Evolutionary conservation across 441 rosid species (phyloP), one percentile per base, ranked within the genome.

Genomic region (California macrophylla): DNA sequence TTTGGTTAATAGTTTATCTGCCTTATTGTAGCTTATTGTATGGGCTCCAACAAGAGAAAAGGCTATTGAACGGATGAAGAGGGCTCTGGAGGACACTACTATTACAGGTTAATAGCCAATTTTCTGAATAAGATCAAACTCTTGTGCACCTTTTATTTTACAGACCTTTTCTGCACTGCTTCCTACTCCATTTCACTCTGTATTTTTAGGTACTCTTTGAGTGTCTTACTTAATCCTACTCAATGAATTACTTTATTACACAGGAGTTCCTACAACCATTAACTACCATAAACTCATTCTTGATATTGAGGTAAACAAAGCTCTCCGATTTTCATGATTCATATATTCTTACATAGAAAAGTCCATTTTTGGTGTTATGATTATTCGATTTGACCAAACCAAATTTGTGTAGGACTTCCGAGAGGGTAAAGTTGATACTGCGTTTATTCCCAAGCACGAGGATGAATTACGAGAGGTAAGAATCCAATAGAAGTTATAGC

Each of bases 1-100:
- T 58, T 72, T 38, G 30, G 23, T 64, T 23, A 15, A 9, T 20
- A 34, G 64, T 50, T 58, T 64, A 68, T 69, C 54, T 6, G 70
- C 67, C 38, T 58, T 67, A 12, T 74, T 84, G 74, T 68, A 93
- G 98, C 94, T 93, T 74, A 88, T 93, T 45, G 98, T 93, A 29
- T 93, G 97, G 97, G 98, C 89, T 68, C 98, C 98, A 78, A 91
- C 98, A 0, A 84, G 98, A 81, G 98, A 93, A 77, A 93, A 82
- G 82, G 98, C 98, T 66, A 91, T 91, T 66, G 96, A 89, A 60
- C 89, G 96, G 75, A 93, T 93, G 98, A 93, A 91, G 68, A 89
- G 97, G 82, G 98, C 98, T 72, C 94, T 93, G 23, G 66, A 87
- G 67, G 98, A 93, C 85, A 93, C 98, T 62, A 81, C 89, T 54